Percentiles rank a stretch among this genome's conserved stretches.
Conservation (phyloP, 2,329 filamentous ascomycete genomes). For the Aspergillus piperis region DNA sequence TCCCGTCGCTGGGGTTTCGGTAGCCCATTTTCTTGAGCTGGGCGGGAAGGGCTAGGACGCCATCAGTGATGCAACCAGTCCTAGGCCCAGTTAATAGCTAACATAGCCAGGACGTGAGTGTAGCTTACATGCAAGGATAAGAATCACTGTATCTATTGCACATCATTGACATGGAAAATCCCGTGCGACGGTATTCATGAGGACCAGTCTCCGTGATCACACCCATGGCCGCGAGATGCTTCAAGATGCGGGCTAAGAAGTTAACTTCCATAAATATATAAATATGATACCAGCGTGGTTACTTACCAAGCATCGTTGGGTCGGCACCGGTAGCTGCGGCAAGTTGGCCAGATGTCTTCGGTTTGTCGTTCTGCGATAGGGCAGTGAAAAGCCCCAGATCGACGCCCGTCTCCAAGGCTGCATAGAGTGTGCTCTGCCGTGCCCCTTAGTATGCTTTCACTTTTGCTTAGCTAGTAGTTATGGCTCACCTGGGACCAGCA, state of each 20-base stretch:
- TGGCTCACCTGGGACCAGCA: slow-evolving; percentile 45
- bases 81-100: slow-evolving; percentile 19
- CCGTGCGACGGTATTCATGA: slow-evolving; percentile 36
- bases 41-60: slow-evolving; percentile 27
- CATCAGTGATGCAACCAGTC: slow-evolving; percentile 30
- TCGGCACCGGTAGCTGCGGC: slow-evolving; percentile 24
- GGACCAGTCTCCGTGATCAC: slow-evolving; percentile 34
- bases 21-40: slow-evolving; percentile 31
- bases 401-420: slow-evolving; percentile 26
- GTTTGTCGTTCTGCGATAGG: slow-evolving; percentile 23
- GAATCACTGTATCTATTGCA: slow-evolving; percentile 27
- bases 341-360: slow-evolving; percentile 25
- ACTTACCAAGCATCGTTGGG: slow-evolving; percentile 9
- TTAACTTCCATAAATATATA: background rate
- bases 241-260: slow-evolving; percentile 32
- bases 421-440: slow-evolving; percentile 19
- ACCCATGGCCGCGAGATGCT: slow-evolving; percentile 40
- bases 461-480: background rate
- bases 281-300: background rate
- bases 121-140: slow-evolving; percentile 30
- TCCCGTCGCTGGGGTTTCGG: slow-evolving; percentile 28
- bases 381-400: slow-evolving; percentile 26
- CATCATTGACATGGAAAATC: slow-evolving; percentile 32
- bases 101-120: no score
- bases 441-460: background rate